These are phyloP conservation scores for Fusarium praegraminearum DNA, from an alignment of 2,329 filamentous ascomycete genomes.

Conservation along the genomic window DNA sequence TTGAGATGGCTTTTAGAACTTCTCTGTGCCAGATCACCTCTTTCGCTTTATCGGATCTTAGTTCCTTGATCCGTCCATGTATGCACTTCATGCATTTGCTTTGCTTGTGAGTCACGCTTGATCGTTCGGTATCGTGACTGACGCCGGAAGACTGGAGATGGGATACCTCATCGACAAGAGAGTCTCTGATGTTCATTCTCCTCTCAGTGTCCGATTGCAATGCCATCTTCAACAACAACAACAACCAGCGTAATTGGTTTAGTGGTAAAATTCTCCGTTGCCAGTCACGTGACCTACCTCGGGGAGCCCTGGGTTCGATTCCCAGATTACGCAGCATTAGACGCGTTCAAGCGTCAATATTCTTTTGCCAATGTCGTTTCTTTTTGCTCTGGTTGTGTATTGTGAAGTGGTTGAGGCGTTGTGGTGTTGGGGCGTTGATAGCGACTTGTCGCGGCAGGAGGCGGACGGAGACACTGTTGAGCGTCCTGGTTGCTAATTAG, in stretches of 20 bases:
- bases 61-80: no score
- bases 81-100: no score
- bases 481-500: not conserved
- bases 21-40: no score
- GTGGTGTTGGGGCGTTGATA: not conserved
- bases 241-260: conserved; percentile 39
- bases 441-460: not conserved
- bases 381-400: not conserved
- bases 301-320: conserved; percentile 42
- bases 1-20: no score
- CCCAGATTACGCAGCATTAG: conserved; percentile 29
- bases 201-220: not conserved
- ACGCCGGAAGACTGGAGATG: no score
- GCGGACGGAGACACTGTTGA: not conserved
- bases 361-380: not conserved
- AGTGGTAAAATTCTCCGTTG: conserved; percentile 7
- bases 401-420: not conserved
- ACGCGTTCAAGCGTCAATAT: rapidly evolving
- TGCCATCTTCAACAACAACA: not conserved
- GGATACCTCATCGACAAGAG: not conserved
- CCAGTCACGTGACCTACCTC: not conserved
- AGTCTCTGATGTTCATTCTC: not conserved
- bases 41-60: no score
- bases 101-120: no score
- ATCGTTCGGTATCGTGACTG: no score